These are phyloP conservation scores for Phytophthora syringae DNA, from an alignment of 352 stramenopile species.

Conservation along the genomic window DNA sequence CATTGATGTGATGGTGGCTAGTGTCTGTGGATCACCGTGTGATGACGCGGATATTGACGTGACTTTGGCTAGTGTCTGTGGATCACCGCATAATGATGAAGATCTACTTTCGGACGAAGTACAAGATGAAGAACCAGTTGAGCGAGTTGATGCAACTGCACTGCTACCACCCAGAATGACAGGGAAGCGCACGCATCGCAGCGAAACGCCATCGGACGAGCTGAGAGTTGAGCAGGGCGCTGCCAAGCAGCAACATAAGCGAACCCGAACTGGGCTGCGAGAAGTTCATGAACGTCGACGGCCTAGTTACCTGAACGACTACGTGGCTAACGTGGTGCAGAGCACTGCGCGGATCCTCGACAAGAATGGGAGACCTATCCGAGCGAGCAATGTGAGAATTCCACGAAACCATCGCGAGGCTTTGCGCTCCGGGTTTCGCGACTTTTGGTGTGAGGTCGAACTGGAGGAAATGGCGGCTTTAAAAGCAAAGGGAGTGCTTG, in stretches of 20 bases:
- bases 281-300: neutral
- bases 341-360: neutral
- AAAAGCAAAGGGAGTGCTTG: neutral
- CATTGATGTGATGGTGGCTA: neutral
- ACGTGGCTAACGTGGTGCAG: neutral
- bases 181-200: neutral
- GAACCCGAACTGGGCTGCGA: neutral
- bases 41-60: neutral
- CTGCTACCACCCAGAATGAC: neutral
- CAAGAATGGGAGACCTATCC: neutral
- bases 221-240: conserved; percentile 1
- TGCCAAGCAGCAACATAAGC: conserved; percentile 4
- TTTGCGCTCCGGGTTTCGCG: neutral
- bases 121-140: neutral
- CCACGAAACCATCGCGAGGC: neutral
- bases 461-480: conserved; percentile 9
- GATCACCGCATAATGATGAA: neutral
- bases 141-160: neutral
- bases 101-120: neutral
- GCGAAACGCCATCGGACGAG: conserved; percentile 7
- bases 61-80: neutral
- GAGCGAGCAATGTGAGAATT: neutral
- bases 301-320: neutral
- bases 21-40: neutral
- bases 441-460: neutral